These are phyloP conservation scores for Kluyveromyces aestuarii DNA, from an alignment of 805 yeast genomes.

Conservation along the genomic window DNA sequence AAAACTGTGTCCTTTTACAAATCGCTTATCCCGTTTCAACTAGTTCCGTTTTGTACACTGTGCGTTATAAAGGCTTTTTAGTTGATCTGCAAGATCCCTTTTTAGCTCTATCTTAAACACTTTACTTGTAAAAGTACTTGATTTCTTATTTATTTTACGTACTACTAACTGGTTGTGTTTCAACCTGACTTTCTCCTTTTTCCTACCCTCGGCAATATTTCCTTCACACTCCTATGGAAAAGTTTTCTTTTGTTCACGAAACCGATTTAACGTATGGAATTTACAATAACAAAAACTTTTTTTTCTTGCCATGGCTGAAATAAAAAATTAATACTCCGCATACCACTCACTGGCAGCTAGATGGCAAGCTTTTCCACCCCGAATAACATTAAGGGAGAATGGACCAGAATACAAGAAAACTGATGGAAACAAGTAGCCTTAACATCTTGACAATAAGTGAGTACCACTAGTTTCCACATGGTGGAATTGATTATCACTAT, in stretches of 20 bases:
- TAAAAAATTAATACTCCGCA: too few species aligned
- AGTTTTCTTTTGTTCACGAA: constrained; percentile 1
- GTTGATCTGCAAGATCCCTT: not conserved
- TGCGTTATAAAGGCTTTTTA: not conserved
- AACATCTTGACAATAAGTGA: not conserved
- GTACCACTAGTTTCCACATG: not conserved
- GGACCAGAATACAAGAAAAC: too few species aligned
- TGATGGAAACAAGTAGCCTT: not conserved
- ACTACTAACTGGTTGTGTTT: not conserved
- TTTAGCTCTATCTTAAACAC: not conserved
- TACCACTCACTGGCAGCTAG: not conserved
- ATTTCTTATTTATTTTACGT: not conserved
- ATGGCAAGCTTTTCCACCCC: not conserved
- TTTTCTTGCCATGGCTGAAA: not conserved
- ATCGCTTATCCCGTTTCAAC: not conserved
- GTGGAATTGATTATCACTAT: not conserved
- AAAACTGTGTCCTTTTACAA: not conserved
- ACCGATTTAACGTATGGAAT: not conserved
- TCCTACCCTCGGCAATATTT: not conserved
- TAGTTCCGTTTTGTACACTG: not conserved
- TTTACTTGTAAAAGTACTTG: not conserved
- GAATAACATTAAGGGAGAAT: not conserved
- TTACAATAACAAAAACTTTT: not conserved
- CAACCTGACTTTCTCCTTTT: not conserved
- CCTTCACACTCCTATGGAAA: not conserved